Base-by-base conservation (phyloP, 129 eudicot species). In the Pulicaria dysenterica region DNA sequence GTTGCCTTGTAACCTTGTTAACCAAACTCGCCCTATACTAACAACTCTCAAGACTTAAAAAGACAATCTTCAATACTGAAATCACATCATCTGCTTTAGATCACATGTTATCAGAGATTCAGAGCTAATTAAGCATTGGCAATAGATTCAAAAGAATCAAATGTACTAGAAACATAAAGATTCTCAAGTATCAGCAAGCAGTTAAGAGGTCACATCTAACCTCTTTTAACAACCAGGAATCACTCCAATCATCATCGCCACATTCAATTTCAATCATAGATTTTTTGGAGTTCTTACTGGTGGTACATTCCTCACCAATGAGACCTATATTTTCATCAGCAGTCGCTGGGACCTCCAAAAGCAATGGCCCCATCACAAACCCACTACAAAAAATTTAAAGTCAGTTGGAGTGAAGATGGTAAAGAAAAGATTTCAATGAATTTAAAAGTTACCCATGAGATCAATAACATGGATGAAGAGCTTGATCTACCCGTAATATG, bases 321-420 rank as follows among this genome's bases (percentile, higher is more conserved):
- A 70, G 63, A 17, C 41, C 24, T 57, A 54, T 70, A 10, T 9
- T 69, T 69, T 77, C 76, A 45, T 70, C 66, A 59, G 80, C 70
- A 68, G 77, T 69, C 24, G 45, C 55, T 14, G 80, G 77, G 59
- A 77, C 19, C 69, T 86, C 85, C 85, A 82, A 59, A 31, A 0
- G 40, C 60, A 88, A 68, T 4, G 83, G 81, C 48, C 97, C 96
- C 68, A 85, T 73, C 77, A 84, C 87, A 69, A 63, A 37, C 42
- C 99, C 96, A 56, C 99, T 94, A 85, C 86, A 83, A 73, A 83
- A 73, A 43, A 6, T 5, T 46, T 16, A 15, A 6, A 73, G 17
- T 40, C 16, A 73, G 19, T 39, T 37, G 66, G 19, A 71, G 39
- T 19, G 12, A 19, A 31, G 17, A 10, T 40, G 46, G 3, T 8